These are phyloP conservation scores for Sarcodon sp. DNA, from an alignment of 768 basidiomycete species.

Conservation along the genomic window DNA sequence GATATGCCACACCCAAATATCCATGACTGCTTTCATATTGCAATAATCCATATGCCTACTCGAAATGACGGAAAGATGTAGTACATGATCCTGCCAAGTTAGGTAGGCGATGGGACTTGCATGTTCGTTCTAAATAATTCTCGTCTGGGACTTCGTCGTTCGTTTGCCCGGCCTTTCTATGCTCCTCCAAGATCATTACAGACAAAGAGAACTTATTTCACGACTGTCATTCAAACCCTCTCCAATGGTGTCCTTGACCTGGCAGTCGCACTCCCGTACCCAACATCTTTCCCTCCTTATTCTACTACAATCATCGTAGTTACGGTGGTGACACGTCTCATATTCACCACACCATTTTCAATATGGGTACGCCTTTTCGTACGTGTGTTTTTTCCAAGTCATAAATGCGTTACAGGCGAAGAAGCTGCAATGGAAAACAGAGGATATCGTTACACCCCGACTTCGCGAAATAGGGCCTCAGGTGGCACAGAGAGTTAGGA, in stretches of 20 bases:
- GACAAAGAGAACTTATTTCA: slow-evolving; percentile 9
- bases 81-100: no score
- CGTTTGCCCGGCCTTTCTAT: slow-evolving; percentile 3
- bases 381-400: slow-evolving; percentile 4
- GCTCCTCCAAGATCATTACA: background rate
- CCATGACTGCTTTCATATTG: slow-evolving; percentile 13
- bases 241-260: slow-evolving; percentile 64
- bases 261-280: slow-evolving; percentile 61
- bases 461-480: slow-evolving; percentile 33
- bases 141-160: slow-evolving; percentile 4
- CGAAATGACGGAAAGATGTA: no score
- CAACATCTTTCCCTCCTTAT: slow-evolving; percentile 56
- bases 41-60: background rate
- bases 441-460: slow-evolving; percentile 48
- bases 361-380: slow-evolving; percentile 48
- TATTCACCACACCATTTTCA: slow-evolving; percentile 52
- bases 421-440: slow-evolving; percentile 42
- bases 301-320: slow-evolving; percentile 64
- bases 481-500: slow-evolving; percentile 19
- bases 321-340: slow-evolving; percentile 46
- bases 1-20: slow-evolving; percentile 22
- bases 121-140: slow-evolving; percentile 7
- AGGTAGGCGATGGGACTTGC: background rate
- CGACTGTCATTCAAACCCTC: slow-evolving; percentile 10
- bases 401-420: slow-evolving; percentile 34